Evolutionary conservation across 2,329 filamentous ascomycete species (phyloP), one percentile per base, ranked within the genome.

Genomic region (Calonectria ilicicola): DNA sequence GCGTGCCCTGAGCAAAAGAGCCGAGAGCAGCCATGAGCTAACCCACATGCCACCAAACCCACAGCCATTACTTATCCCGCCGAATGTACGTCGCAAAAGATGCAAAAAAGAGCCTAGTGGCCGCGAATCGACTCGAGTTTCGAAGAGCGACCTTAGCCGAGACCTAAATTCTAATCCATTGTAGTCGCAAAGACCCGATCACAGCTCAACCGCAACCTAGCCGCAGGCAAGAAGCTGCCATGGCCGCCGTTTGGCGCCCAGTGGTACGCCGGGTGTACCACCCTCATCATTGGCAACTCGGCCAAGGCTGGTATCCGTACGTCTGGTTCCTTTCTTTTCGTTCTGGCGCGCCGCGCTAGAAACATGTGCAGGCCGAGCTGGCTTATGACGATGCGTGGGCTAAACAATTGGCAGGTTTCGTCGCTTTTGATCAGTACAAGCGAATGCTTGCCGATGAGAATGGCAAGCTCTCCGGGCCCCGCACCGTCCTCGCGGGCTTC

Each of bases 191-290:
- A 98, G 88, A 98, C 97, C 67, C 90, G 97, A 78, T 94, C 94
- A 69, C 97, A 98, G 85, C 92, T 99, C 81, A 99, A 99, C 84
- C 92, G 93, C 78, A 91, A 93, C 79, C 88, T 98, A 80, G 89
- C 94, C 62, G 92, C 93, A 68, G 93, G 93, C 58, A 89, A 97
- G 87, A 98, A 98, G 87, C 90, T 98, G 35, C 95, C 96, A 66
- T 98, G 95, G 94, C 97, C 97, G 51, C 94, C 95, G 14, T 98
- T 98, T 81, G 97, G 97, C 62, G 88, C 86, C 79, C 95, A 98
- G 84, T 99, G 97, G 97, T 99, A 99, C 84, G 96, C 97, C 15
- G 97, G 97, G 44, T 99, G 97, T 87, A 98, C 97, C 58, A 98
- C 97, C 32, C 86, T 98, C 82, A 98, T 99, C 72, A 95, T 98